Base-by-base conservation (phyloP, 1,284 basidiomycete species). In the Malassezia pachydermatis region DNA sequence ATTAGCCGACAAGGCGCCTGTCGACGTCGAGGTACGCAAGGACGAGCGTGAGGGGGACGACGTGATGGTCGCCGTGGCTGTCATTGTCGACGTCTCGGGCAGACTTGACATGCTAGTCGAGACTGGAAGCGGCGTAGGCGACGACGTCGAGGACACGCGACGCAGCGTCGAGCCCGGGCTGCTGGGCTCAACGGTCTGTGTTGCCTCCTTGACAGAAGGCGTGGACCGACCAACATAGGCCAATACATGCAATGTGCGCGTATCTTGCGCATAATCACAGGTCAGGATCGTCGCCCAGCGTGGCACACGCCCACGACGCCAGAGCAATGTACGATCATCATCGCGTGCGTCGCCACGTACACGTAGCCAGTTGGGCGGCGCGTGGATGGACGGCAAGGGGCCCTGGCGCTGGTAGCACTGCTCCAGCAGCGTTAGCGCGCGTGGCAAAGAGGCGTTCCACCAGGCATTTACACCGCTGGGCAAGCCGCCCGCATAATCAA, bases 401-500 rank as follows among this genome's bases (percentile, higher is more conserved):
- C 67, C 67, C 19, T 57, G 32, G 1, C 50, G 48, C 55, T 71
- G 71, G 34, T 71, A 60, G 24, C 67, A 61, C 7, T 46, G 55
- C 53, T 74, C 75, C 29, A 76, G 55, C 4, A 49, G 44, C 20
- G 59, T 51, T 17, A 75, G 62, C 4, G 65, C 60, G 17, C 63
- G 50, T 3, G 72, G 68, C 28, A 74, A 48, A 32, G 64, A 65
- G 2, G 83, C 78, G 65, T 95, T 94, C 71, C 89, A 83, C 74
- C 85, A 81, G 25, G 85, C 81, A 72, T 94, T 95, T 53, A 92
- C 79, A 0, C 88, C 82, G 6, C 82, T 78, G 0, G 92, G 88
- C 36, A 95, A 80, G 5, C 89, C 88, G 4, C 83, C 83, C n/a
- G n/a, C n/a, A 65, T 85, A 90, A 73, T 98, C 90, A 48, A 94